Base-by-base conservation (phyloP, 2,329 filamentous ascomycete species). In the Trichophaea hybrida region DNA sequence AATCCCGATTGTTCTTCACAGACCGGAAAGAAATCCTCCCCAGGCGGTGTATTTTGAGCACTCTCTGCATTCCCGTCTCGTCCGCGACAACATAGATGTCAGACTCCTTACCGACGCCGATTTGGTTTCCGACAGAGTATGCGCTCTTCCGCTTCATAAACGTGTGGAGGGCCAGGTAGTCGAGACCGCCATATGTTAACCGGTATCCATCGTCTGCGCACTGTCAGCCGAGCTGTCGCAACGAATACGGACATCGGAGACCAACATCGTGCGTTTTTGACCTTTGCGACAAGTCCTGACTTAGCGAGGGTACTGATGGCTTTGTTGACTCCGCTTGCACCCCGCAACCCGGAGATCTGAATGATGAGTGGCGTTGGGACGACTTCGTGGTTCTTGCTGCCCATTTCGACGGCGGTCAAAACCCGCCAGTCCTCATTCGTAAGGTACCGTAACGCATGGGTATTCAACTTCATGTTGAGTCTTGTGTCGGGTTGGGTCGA, bases 1-100 rank as follows among this genome's bases (percentile, higher is more conserved):
- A 98, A 74, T 98, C 93, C 66, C 93, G 82, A 75, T 97, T 97
- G 33, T 86, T 84, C 74, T 95, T 95, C 70, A 98, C 91, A 43
- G 88, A 90, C 68, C 94, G 86, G 76, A 98, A 98, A 35, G 90
- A 96, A 69, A 98, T 95, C 69, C 93, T 85, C 50, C 93, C 93
- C 3, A 98, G 79, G 31, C 93, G 83, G 74, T 98, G 93, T 69
- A 98, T 95, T 75, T 98, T 98, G 66, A 98, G 79, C 13, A 98
- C 85, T 62, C 80, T 78, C 71, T 96, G 89, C 17, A 76, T 76
- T 60, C 88, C 89, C 5, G 78, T 79, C 56, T 88, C 78, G 69
- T 89, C 83, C 58, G 93, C 91, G 53, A 95, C 90, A 60, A 97
- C 84, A 73, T 94, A 86, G 70, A 98, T 97, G 70, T 98, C 93